Conservation (phyloP, 148 eudicot species). For the Rhododendron mucronatum region DNA sequence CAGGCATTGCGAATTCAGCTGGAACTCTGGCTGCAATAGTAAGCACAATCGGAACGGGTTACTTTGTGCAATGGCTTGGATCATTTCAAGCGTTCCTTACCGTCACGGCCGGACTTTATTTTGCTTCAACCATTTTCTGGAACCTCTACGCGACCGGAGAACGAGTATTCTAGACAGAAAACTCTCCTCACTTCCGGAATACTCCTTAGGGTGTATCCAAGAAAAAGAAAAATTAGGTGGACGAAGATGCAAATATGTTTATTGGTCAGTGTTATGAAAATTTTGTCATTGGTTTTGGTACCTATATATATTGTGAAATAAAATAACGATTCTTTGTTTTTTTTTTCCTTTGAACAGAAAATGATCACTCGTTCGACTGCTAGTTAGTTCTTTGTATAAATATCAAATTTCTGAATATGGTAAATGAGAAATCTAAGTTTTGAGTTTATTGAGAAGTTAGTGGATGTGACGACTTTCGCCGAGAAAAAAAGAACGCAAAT, state of each 20-base stretch:
- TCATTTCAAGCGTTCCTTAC: slow-evolving; percentile 88
- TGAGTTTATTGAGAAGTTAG: neutral
- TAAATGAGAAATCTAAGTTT: neutral
- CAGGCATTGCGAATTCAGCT: slow-evolving; percentile 86
- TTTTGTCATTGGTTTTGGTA: neutral
- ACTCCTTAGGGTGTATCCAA: neutral
- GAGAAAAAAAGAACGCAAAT: neutral
- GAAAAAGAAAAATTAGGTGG: neutral
- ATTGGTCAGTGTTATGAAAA: neutral
- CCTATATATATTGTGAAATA: neutral
- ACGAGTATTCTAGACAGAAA: slow-evolving; percentile 42
- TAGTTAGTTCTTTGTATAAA: neutral
- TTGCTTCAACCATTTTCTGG: slow-evolving; percentile 63
- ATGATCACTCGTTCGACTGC: neutral
- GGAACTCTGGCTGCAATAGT: slow-evolving; percentile 92
- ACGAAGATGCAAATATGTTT: neutral
- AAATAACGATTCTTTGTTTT: neutral
- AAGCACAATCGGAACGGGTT: slow-evolving; percentile 88
- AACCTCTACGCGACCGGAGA: slow-evolving; percentile 77
- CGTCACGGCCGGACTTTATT: slow-evolving; percentile 79
- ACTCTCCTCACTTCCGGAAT: neutral
- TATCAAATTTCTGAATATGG: neutral
- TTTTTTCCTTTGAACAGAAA: neutral
- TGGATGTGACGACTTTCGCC: neutral
- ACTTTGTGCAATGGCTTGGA: slow-evolving; percentile 89